Percentiles rank a stretch among this genome's conserved stretches.
Evolutionary conservation across 2,329 filamentous ascomycete genomes (phyloP).

Genomic region (Hyphodiscus sp.): DNA sequence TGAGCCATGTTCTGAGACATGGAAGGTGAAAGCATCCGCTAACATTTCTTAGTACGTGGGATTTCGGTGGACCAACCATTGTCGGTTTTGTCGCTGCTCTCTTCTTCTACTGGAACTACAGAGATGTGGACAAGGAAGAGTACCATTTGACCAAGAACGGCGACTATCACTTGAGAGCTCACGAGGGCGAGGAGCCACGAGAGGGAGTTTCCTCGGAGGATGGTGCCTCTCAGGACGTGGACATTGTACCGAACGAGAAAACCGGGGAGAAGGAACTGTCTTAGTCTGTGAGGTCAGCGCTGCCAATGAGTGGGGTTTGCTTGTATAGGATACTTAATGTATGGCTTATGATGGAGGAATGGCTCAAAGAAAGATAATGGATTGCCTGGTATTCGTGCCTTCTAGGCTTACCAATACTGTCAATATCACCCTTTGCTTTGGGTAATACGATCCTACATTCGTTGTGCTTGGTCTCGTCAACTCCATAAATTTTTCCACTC

Average conservation of each 20-base stretch:
- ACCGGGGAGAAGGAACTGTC: neutral
- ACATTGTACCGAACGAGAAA: neutral
- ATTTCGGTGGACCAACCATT: slow-evolving; percentile 43
- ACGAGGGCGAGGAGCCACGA: neutral
- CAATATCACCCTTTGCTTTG: no score
- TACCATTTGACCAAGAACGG: slow-evolving; percentile 28
- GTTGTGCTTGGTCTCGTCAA: no score
- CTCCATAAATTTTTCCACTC: no score
- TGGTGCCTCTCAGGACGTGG: neutral
- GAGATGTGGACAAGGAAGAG: slow-evolving; percentile 41
- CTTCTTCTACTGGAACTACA: slow-evolving; percentile 41
- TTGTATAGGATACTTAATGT: neutral
- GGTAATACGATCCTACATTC: no score
- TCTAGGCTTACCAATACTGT: no score
- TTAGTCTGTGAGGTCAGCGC: neutral
- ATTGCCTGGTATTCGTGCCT: neutral
- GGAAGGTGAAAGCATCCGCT: no score
- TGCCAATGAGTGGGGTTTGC: neutral
- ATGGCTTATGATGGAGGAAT: neutral
- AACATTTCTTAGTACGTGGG: slow-evolving; percentile 33
- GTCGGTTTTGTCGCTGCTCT: slow-evolving; percentile 38
- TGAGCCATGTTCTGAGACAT: no score
- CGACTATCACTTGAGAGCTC: neutral
- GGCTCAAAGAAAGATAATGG: neutral
- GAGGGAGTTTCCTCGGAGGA: neutral